Base-by-base conservation (phyloP, 2,329 filamentous ascomycete genomes). In the Colletotrichum neosansevieriae region DNA sequence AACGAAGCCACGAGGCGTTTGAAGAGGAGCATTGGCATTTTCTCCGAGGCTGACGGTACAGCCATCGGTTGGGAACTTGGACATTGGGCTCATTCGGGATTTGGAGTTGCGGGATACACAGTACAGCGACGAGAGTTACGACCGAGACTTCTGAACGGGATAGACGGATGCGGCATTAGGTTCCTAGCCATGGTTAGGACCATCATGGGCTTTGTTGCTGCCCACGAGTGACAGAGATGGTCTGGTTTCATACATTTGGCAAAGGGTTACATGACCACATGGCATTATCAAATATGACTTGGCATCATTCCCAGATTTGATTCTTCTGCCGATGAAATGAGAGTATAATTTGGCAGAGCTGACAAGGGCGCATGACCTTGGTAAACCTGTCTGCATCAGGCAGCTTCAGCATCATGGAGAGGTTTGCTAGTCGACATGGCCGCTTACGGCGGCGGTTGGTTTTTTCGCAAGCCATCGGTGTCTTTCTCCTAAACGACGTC, bases 1-100 rank as follows among this genome's bases (percentile, higher is more conserved):
- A 65, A 68, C 61, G 65, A 68, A 65, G 65, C 61, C 61, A 65
- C 54, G 65, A 65, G 65, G 61, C 61, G 61, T 68, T 65, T 58
- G 34, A 68, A 58, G 61, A 65, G 29, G 54, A 38, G 57, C 34
- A 65, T 45, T 38, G 21, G 32, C 54, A 59, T 59, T 56, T 58
- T 44, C 34, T 53, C 47, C 42, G 34, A 19, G 34, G 24, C 4
- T 53, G 32, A 56, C n/a, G 47, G 32, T 42, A 21, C 21, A 49
- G 65, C 54, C 29, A n/a, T 21, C 40, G 36, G 21, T 21, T 47
- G 17, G 21, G 42, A 49, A 29, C 47, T 47, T 42, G 45, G 51
- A 47, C 19, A 40, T 44, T 57, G 51, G 15, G 10, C 36, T 58
- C 21, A 47, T 50, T 59, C 10, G 24, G 65, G 32, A 50, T 34